phyloP scores from a whole-genome alignment of 441 rosid species.

The Populus hybrid region DNA sequence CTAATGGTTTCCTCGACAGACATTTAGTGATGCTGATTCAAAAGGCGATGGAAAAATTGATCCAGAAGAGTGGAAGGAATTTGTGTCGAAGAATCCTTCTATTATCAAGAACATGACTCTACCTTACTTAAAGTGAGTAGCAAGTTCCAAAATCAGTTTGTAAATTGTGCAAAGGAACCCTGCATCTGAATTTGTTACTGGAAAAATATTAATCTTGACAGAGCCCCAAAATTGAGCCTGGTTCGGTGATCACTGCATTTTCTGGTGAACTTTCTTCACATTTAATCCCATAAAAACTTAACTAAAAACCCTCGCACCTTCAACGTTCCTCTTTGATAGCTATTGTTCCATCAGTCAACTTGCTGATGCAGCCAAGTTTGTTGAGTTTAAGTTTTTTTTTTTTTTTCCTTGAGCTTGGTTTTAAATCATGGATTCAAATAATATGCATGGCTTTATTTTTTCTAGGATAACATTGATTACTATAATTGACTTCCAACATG shows the following conservation, averaged over 20 bases:
- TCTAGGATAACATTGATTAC: neutral
- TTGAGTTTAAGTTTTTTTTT: neutral
- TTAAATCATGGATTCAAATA: neutral
- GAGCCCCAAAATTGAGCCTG: neutral
- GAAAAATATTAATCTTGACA: neutral
- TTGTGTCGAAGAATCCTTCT: slow-evolving; percentile 58
- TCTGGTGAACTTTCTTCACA: neutral
- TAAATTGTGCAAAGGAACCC: neutral
- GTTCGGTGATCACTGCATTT: neutral
- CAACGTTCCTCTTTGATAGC: neutral
- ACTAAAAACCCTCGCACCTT: neutral
- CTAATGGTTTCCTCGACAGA: slow-evolving; percentile 26
- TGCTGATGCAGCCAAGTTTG: neutral
- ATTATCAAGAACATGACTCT: slow-evolving; percentile 82
- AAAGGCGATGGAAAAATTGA: slow-evolving; percentile 70
- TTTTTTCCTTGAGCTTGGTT: neutral
- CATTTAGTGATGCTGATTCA: slow-evolving; percentile 57
- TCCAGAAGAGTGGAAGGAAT: slow-evolving; percentile 69
- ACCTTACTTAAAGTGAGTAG: slow-evolving; percentile 62
- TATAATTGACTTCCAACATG: neutral
- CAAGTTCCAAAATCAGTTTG: neutral
- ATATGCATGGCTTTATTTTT: neutral
- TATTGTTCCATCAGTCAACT: neutral
- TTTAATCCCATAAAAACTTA: neutral
- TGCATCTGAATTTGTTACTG: neutral